Conservation (phyloP, 75 land plant species). For the Cupressus sempervirens region DNA sequence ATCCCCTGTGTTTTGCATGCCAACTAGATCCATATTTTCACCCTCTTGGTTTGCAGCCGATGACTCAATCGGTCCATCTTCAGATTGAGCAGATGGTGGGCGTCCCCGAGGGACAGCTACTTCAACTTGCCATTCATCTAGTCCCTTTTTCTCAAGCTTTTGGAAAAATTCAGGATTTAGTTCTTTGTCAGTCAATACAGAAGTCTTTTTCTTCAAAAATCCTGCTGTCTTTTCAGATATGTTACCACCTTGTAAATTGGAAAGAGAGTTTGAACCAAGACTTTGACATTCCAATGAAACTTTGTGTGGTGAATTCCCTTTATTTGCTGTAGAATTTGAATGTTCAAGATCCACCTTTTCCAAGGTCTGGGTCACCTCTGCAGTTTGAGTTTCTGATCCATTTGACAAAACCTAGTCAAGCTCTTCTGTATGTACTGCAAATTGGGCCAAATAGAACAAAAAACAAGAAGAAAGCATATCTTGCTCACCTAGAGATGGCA, state of each 20-base stretch:
- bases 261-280: slow-evolving; percentile 15
- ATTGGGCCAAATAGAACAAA: not conserved
- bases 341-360: slow-evolving; percentile 21
- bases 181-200: slow-evolving; percentile 78
- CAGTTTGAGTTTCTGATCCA: slow-evolving; percentile 29
- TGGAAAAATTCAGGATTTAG: slow-evolving; percentile 87
- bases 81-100: slow-evolving; percentile 39
- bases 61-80: slow-evolving; percentile 29
- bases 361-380: slow-evolving; percentile 21
- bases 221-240: slow-evolving; percentile 49
- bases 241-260: slow-evolving; percentile 24
- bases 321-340: slow-evolving; percentile 19
- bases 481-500: slow-evolving; percentile 33
- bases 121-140: slow-evolving; percentile 82
- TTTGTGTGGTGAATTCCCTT: slow-evolving; percentile 18
- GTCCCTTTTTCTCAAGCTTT: slow-evolving; percentile 69
- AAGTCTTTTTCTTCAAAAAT: slow-evolving; percentile 62
- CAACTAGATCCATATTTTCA: slow-evolving; percentile 13
- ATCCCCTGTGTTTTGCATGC: slow-evolving; percentile 21
- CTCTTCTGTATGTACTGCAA: not conserved
- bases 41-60: slow-evolving; percentile 9
- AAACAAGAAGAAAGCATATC: slow-evolving; percentile 3
- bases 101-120: slow-evolving; percentile 74
- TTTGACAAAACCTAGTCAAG: not conserved
- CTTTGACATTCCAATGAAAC: slow-evolving; percentile 23